Base-by-base conservation (phyloP, 2,329 filamentous ascomycete genomes). In the Xylaria sp. region DNA sequence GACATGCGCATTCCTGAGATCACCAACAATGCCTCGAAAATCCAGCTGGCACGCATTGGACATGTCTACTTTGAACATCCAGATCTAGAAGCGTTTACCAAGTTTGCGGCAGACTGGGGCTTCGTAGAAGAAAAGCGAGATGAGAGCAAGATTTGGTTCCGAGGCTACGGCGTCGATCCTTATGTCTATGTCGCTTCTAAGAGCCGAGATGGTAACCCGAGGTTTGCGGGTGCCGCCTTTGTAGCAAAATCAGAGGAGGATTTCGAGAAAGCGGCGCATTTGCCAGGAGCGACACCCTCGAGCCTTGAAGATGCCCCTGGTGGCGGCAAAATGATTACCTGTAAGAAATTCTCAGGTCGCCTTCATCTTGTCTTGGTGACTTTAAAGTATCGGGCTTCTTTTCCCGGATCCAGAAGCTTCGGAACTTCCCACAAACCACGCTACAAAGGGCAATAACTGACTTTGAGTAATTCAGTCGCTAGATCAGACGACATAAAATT, bases 91-190 rank as follows among this genome's bases (percentile, higher is more conserved):
- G 65, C 70, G 9, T 74, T 76, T 50, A 10, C 52, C 28, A 48
- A 66, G 28, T 78, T 79, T 60, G 70, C 72, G 28, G 53, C 65
- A 15, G 74, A 78, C 58, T 78, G 77, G 60, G 77, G 76, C 5
- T 75, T 78, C 56, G 58, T 72, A 2, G 72, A 73, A 41, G 70
- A 57, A n/a, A 58, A 69, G 5, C 62, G 60, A 25, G 69, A 50
- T 1, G 70, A 72, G 1, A 75, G 80, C 52, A 77, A 71, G 25
- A 80, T 83, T 48, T 87, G 82, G 77, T 85, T 80, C 70, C 81
- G 82, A 32, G 85, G 85, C 1, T 86, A 86, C 67, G 84, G 85
- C 15, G 76, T 74, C 1, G 84, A 87, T 66, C 81, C 81, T 34
- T 87, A 83, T 67, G 76, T 84, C 1, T 86, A 86, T 70, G 82